Percentiles rank a stretch among this genome's conserved stretches.
phyloP scores from a whole-genome alignment of 257 asterid genomes.

The Fraxinus pennsylvanica region DNA sequence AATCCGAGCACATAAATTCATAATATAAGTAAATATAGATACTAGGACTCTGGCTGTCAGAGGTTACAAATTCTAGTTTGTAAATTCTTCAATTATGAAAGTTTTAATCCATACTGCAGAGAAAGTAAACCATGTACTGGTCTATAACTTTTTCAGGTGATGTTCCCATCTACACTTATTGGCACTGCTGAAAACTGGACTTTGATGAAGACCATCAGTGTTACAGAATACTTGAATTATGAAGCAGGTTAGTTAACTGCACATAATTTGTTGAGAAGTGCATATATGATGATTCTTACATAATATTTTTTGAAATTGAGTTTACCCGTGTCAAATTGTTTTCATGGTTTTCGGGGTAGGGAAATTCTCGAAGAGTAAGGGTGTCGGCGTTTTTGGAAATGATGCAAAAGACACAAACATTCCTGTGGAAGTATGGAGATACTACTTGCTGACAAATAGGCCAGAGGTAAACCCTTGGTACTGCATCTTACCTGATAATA shows the following conservation, averaged over 20 bases:
- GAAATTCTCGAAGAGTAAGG: constrained; percentile 93
- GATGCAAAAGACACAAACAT: constrained; percentile 84
- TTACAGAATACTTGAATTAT: constrained; percentile 91
- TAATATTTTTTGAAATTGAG: constrained; percentile 10
- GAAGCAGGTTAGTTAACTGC: constrained; percentile 72
- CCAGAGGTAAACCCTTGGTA: constrained; percentile 72
- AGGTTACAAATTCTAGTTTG: not conserved
- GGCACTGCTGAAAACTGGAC: constrained; percentile 98
- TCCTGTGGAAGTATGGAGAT: constrained; percentile 99
- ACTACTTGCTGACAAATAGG: constrained; percentile 87
- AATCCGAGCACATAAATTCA: not conserved
- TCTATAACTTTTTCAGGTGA: constrained; percentile 54
- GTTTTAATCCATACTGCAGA: not conserved
- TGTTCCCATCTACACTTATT: constrained; percentile 92
- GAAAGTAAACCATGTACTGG: constrained; percentile 8
- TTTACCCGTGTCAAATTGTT: not conserved
- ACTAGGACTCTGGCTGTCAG: not conserved
- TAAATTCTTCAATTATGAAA: too few species aligned
- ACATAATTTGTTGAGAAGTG: constrained; percentile 12
- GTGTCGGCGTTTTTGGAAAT: constrained; percentile 93
- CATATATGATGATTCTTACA: not conserved
- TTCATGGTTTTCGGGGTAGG: constrained; percentile 43
- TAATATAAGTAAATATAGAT: not conserved
- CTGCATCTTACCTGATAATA: constrained; percentile 7
- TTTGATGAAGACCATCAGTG: constrained; percentile 94